These are phyloP conservation scores for Moesziomyces aphidis DNA, from an alignment of 1,284 basidiomycete species.

Conservation along the genomic window DNA sequence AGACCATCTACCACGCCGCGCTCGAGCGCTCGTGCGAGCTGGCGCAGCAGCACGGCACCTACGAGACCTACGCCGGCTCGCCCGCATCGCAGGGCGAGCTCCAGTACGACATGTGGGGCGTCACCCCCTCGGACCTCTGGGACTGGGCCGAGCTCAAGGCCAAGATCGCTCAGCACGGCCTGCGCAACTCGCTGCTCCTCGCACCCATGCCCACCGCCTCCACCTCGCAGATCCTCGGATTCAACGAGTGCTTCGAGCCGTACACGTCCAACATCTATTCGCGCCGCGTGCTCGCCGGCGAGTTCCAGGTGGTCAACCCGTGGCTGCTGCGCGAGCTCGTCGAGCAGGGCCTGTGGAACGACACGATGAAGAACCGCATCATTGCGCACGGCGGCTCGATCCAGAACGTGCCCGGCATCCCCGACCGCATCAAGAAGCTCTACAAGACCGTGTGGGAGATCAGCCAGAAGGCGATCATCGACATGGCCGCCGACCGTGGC, in stretches of 20 bases:
- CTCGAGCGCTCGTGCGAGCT: constrained; percentile 92
- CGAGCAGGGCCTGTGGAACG: constrained; percentile 94
- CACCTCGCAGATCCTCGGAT: constrained; percentile 97
- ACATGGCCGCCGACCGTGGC: constrained; percentile 96
- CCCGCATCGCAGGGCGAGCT: constrained; percentile 89
- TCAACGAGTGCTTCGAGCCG: constrained; percentile 98
- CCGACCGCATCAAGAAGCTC: constrained; percentile 76
- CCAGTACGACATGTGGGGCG: constrained; percentile 95
- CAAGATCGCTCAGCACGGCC: constrained; percentile 85
- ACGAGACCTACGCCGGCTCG: constrained; percentile 91
- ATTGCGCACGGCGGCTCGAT: constrained; percentile 95
- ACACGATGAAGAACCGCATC: constrained; percentile 99
- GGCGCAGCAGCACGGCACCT: constrained; percentile 83
- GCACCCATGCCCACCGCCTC: constrained; percentile 99
- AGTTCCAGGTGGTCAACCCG: constrained; percentile 99
- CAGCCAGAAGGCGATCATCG: constrained; percentile 96
- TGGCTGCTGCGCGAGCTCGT: constrained; percentile 98
- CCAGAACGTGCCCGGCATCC: constrained; percentile 72
- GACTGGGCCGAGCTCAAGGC: constrained; percentile 91
- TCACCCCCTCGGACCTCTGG: constrained; percentile 92
- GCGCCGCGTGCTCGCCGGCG: constrained; percentile 97
- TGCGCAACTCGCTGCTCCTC: constrained; percentile 93
- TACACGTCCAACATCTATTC: constrained; percentile 99
- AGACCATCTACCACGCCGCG: constrained; percentile 98
- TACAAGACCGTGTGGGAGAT: constrained; percentile 99